Evolutionary conservation across 2,329 filamentous ascomycete genomes (phyloP), one percentile per base, ranked within the genome.

Genomic region (Aureobasidium sp.): DNA sequence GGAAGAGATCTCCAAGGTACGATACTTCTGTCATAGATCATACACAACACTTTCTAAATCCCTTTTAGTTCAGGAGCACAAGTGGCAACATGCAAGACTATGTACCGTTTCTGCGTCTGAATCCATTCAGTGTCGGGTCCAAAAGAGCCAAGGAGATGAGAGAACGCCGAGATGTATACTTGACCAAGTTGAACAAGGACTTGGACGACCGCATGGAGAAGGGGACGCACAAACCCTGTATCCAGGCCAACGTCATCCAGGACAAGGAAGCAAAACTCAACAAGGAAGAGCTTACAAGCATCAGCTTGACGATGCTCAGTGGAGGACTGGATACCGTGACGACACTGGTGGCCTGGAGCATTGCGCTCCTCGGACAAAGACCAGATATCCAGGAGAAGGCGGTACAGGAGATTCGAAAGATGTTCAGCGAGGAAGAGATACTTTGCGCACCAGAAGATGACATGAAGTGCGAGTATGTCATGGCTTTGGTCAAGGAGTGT

Each of bases 281-380:
- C 71, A 78, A 79, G 42, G 83, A 82, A 54, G 85, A 88, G 65
- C 76, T 88, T 39, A 86, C 80, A 0, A 85, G 82, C 0, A 88
- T 88, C 66, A 85, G 82, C 64, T 71, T 88, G 64, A 88, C 85
- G 0, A 88, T 89, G 85, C 74, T 88, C 5, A 85, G 83, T 0
- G 85, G 85, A 0, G 85, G 85, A 0, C 74, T 88, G 3, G 85
- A 88, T 64, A 88, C 86, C 0, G 79, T 88, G 39, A 86, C 84
- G 1, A 87, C 85, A 0, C 75, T 85, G 5, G 80, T 88, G 1
- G 82, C 84, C 5, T 88, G 85, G 85, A 85, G 82, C 67, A 78
- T 88, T 56, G 83, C 80, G 0, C 75, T 86, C 31, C 73, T 88
- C 3, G 79, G 84, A 0, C 79, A 83, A 49, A 77, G 83, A 24